phyloP scores from a whole-genome alignment of 192 early-diverging fungal species.

The Coemansia asiatica region DNA sequence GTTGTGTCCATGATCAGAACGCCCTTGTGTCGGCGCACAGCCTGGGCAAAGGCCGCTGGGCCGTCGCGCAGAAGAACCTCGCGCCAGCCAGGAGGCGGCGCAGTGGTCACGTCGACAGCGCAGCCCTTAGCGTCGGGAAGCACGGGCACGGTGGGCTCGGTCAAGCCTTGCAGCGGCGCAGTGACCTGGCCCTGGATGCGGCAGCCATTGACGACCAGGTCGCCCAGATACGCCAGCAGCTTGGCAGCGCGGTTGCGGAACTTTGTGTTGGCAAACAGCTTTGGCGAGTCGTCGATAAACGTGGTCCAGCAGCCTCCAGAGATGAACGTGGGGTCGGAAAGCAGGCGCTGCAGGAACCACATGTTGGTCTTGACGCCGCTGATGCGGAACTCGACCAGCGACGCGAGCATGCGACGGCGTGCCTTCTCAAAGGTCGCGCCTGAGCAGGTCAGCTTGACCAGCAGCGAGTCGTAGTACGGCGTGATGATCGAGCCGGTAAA shows the following conservation, averaged over 20 bases:
- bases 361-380: constrained; percentile 97
- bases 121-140: constrained; percentile 55
- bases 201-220: constrained; percentile 90
- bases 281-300: constrained; percentile 95
- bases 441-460: constrained; percentile 87
- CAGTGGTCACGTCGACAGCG: constrained; percentile 56
- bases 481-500: constrained; percentile 91
- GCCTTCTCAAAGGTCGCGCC: constrained; percentile 89
- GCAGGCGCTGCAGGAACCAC: constrained; percentile 84
- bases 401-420: constrained; percentile 82
- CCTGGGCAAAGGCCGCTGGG: constrained; percentile 87
- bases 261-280: constrained; percentile 79
- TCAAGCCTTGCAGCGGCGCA: constrained; percentile 65
- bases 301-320: constrained; percentile 92
- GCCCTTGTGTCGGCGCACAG: constrained; percentile 83
- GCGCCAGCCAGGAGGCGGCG: constrained; percentile 81
- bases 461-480: constrained; percentile 92
- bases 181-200: constrained; percentile 86
- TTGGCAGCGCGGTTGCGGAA: constrained; percentile 84
- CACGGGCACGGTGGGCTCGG: constrained; percentile 65
- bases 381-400: constrained; percentile 92
- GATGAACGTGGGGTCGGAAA: constrained; percentile 80
- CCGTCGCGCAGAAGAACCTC: constrained; percentile 83
- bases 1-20: constrained; percentile 96
- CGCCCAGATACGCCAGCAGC: constrained; percentile 85